These are phyloP conservation scores for Trametes coccinea DNA, from an alignment of 768 basidiomycete species.

Conservation along the genomic window DNA sequence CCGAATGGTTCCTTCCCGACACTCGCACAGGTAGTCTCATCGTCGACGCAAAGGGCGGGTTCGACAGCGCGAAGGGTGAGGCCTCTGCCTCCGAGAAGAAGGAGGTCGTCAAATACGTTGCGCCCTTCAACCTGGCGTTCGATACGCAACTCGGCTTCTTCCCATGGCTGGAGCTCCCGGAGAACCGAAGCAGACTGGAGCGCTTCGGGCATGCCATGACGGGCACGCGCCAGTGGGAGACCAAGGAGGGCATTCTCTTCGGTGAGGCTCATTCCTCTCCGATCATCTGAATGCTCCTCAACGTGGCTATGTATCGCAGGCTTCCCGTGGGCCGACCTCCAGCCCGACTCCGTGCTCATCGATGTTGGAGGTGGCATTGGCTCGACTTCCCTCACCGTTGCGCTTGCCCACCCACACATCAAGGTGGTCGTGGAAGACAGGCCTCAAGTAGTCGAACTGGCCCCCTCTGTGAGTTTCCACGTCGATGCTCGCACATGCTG, in stretches of 20 bases:
- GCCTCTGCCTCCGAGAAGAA: not conserved
- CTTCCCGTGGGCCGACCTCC: conserved; percentile 22
- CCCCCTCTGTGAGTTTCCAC: conserved; percentile 19
- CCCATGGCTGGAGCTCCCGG: conserved; percentile 70
- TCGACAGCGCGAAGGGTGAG: not conserved
- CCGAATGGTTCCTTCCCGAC: conserved; percentile 45
- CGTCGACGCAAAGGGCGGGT: not conserved
- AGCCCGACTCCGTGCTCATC: conserved; percentile 11
- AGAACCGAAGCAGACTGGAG: conserved; percentile 46
- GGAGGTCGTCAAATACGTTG: conserved; percentile 9
- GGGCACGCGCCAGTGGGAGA: conserved; percentile 70
- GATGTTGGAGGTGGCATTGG: conserved; percentile 26
- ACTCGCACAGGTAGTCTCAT: not conserved
- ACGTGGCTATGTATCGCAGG: not conserved
- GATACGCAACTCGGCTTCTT: conserved; percentile 53
- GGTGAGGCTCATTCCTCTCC: not conserved
- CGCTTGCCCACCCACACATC: conserved; percentile 18
- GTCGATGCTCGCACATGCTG: no score
- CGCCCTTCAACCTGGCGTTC: conserved; percentile 76
- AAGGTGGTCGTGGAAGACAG: conserved; percentile 23
- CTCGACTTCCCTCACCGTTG: conserved; percentile 16
- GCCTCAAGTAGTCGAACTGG: conserved; percentile 36
- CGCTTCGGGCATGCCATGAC: conserved; percentile 78
- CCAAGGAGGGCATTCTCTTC: conserved; percentile 47
- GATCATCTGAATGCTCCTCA: no score